Evolutionary conservation across 2,329 filamentous ascomycete species (phyloP), one percentile per base, ranked within the genome.

Genomic region (Periconia sp.): DNA sequence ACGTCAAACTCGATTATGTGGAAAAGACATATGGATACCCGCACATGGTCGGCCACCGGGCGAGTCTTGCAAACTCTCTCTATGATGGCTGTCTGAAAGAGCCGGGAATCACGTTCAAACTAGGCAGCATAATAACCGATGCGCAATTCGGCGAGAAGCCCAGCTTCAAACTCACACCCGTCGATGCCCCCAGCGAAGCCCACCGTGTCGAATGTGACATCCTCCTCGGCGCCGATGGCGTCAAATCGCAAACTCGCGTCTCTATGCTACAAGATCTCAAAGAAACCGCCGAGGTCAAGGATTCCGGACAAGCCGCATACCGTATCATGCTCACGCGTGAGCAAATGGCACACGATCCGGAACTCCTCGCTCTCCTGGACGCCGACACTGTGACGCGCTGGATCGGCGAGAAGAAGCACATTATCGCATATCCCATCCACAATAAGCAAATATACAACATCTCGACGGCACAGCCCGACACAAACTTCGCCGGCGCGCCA

Each of bases 21-120:
- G 76, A 82, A 47, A 74, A 82, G 9, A 85, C 82, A 31, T 93
- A 92, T 67, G 83, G 83, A 35, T 91, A 88, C 68, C 85, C 88
- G 0, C 90, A 93, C 74, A 91, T 90, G 82, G 88, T 90, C 5
- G 90, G 89, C 8, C 90, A 94, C 69, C 85, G 90, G 18, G 81
- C 87, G 0, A 89, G 86, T 9, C 81, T 93, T 3, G 88, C 90
- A 6, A 82, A 82, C 35, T 82, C 83, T 6, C 75, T 93, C 31
- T 92, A 86, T 72, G 79, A 88, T 45, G 89, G 83, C n/a, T 92
- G 89, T 74, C 77, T 84, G 63, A 80, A 89, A 63, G 70, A 81
- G 17, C 77, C 77, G 7, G 65, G 55, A 35, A 86, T 93, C 68
- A 85, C 72, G 7, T 92, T 93, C 75, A 81, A 87, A 74, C 88